Base-by-base conservation (phyloP, 2,329 filamentous ascomycete genomes). In the Colletotrichum gigasporum region DNA sequence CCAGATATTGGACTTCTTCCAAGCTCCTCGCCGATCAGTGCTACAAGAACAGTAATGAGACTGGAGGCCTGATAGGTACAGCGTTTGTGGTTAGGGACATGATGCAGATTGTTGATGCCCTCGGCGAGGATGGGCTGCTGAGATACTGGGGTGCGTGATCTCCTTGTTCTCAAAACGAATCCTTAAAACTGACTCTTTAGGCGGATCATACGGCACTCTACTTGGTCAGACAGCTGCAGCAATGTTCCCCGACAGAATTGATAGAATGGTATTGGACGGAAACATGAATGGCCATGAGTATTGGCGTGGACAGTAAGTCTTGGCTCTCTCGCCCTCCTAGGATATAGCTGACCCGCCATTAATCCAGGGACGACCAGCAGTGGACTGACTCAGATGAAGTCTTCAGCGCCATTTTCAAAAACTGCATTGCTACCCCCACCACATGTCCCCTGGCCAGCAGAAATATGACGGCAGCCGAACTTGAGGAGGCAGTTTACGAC, bases 41-140 rank as follows among this genome's bases (percentile, higher is more conserved):
- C 26, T 50, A 39, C 5, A n/a, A 35, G 2, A 50, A 34, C 12
- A 64, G 68, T 0, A 71, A 75, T 14, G 67, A 76, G 2, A 54
- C 69, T 0, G 80, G 75, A 1, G 53, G 56, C 4, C 67, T 79
- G 7, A 68, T 83, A 4, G 79, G 82, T 9, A 83, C 80, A 0
- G 76, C 78, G 0, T 83, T 80, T 63, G 73, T 75, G 0, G 82
- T 76, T 0, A 70, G 81, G 32, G 83, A 85, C 60, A 72, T 83
- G 66, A 77, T 82, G 59, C 57, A 69, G 5, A 76, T 79, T 14
- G 76, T 77, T 1, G 78, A 81, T 57, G 74, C 73, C 10, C 66
- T 82, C 2, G 72, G 67, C 1, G 79, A 80, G 47, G 79, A 81
- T 59, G 77, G 77, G 0, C 41, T 80, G 37, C 66, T 82, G 9